Evolutionary conservation across 2,329 filamentous ascomycete genomes (phyloP).

Genomic region (Cladophialophora immunda): DNA sequence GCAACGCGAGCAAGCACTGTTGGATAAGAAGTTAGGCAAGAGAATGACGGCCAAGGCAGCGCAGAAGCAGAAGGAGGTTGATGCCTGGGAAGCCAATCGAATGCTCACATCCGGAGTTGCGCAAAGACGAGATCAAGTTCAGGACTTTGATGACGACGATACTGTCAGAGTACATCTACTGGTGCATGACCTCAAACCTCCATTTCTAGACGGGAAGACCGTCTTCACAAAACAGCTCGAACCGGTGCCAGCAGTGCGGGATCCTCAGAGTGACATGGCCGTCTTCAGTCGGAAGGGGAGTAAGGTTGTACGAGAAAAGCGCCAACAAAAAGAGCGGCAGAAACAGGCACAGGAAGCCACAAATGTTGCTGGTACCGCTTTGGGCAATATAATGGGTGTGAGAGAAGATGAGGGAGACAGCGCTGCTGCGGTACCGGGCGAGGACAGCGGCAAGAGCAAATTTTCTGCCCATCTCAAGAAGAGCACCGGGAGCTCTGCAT

Average conservation of each 20-base stretch:
- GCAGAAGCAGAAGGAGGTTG: slow-evolving; percentile 91
- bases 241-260: slow-evolving; percentile 88
- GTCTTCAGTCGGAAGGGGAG: slow-evolving; percentile 97
- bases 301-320: slow-evolving; percentile 86
- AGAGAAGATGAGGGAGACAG: slow-evolving; percentile 91
- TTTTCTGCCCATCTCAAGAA: slow-evolving; percentile 93
- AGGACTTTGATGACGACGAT: slow-evolving; percentile 92
- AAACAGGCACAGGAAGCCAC: slow-evolving; percentile 96
- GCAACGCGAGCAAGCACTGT: slow-evolving; percentile 74
- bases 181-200: slow-evolving; percentile 91
- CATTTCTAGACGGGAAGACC: slow-evolving; percentile 91
- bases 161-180: slow-evolving; percentile 87
- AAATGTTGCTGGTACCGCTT: slow-evolving; percentile 85
- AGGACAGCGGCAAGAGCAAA: slow-evolving; percentile 76
- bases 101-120: slow-evolving; percentile 98
- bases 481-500: slow-evolving; percentile 80
- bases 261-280: slow-evolving; percentile 97
- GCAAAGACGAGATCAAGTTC: slow-evolving; percentile 81
- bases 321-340: slow-evolving; percentile 91
- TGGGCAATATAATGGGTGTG: slow-evolving; percentile 95
- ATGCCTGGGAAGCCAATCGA: slow-evolving; percentile 98
- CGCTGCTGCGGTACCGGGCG: slow-evolving; percentile 77
- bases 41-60: slow-evolving; percentile 76
- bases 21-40: slow-evolving; percentile 80
- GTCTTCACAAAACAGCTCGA: slow-evolving; percentile 98